Percentiles rank a stretch among this genome's conserved stretches.
These are phyloP conservation scores for Melastoma candidum DNA, from an alignment of 441 rosid species.

Conservation along the genomic window DNA sequence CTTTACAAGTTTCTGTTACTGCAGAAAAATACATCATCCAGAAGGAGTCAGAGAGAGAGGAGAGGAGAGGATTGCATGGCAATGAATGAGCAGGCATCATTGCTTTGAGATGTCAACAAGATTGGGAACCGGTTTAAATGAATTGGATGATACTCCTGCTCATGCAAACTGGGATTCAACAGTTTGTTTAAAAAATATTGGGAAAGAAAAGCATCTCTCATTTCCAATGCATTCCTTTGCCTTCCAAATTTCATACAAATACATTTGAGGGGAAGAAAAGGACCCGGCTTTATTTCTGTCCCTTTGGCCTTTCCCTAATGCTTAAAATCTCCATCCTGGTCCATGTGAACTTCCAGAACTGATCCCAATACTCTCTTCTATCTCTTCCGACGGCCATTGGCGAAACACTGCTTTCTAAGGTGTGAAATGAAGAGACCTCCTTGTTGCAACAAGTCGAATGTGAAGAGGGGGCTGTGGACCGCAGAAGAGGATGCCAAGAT, in stretches of 20 bases:
- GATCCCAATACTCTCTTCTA: background rate
- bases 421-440: conserved; percentile 41
- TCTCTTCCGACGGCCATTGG: background rate
- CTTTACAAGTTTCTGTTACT: too few species aligned
- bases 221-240: too few species aligned
- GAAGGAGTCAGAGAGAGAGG: conserved; percentile 1
- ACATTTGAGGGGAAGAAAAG: too few species aligned
- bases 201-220: too few species aligned
- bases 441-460: conserved; percentile 27
- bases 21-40: background rate
- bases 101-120: background rate
- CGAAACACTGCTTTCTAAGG: conserved; percentile 2
- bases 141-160: background rate
- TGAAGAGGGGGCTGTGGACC: conserved; percentile 32
- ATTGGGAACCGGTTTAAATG: background rate
- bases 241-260: too few species aligned
- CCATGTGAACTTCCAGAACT: background rate
- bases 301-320: too few species aligned
- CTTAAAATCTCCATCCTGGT: background rate
- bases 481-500: conserved; percentile 40
- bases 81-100: background rate
- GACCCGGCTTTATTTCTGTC: too few species aligned
- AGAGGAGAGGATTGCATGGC: background rate
- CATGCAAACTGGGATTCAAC: too few species aligned
- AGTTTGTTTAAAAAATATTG: too few species aligned